Base-by-base conservation (phyloP, 805 yeast species). In the Naumovozyma baii region DNA sequence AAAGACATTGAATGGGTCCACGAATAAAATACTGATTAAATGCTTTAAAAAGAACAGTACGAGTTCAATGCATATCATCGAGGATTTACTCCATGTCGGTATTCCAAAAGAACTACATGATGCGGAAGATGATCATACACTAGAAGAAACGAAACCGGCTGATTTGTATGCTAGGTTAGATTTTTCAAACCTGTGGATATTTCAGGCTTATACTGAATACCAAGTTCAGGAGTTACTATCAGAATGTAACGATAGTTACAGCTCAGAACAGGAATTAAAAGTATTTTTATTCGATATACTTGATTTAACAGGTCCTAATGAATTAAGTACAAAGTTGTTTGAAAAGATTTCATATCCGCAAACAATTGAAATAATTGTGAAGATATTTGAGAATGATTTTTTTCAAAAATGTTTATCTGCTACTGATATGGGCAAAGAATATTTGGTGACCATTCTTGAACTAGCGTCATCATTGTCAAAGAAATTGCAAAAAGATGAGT, bases 131-230 rank as follows among this genome's bases (percentile, higher is more conserved):
- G 44, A 38, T 19, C n/a, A 29, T n/a, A 38, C 42, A 17, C 36
- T 35, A 9, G 49, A 45, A 5, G 51, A 43, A 18, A 10, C 26
- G 3, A 36, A 36, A 3, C 33, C 39, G 3, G 22, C 40, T 7
- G 49, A 44, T 3, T 29, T 45, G 17, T 55, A 45, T 35, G 32
- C 38, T 8, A 40, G 39, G 18, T 45, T 57, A 33, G 57, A 59
- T 38, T 60, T 60, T 39, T 46, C 58, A 7, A 60, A 57, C 39
- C 31, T 56, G 17, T 56, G 62, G 62, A 41, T 57, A 7, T 57
- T 57, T 37, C 61, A 59, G 37, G 50, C 51, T 1, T 48, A 44
- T 30, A 52, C 61, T 2, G 43, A 45, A 17, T 54, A 40, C 33
- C 45, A 40, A 29, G 31, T 49, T 22, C 40, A 45, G 10, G 30